Conservation (phyloP, 1,284 basidiomycete genomes). For the Mycena citricolor region DNA sequence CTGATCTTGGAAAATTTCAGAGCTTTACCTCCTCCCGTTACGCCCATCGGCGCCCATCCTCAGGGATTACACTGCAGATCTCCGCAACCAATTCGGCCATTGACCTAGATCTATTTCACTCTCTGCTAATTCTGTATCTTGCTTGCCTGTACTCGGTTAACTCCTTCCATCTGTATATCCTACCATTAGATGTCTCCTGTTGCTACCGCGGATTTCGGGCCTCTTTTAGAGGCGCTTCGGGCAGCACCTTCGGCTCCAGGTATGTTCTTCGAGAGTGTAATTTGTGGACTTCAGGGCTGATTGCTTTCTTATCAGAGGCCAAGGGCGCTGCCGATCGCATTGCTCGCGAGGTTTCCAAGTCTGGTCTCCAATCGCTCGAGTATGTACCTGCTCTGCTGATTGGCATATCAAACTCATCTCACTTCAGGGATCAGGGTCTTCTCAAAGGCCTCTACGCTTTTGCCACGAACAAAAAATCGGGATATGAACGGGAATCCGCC, state of each 20-base stretch:
- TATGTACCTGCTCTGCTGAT: slow-evolving; percentile 37
- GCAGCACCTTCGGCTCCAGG: slow-evolving; percentile 74
- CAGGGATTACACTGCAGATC: too few relatives aligned
- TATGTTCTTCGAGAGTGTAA: slow-evolving; percentile 37
- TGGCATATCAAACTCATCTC: slow-evolving; percentile 13
- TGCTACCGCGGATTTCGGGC: slow-evolving; percentile 49
- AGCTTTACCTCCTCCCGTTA: too few relatives aligned
- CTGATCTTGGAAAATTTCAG: too few relatives aligned
- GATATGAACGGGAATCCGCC: slow-evolving; percentile 90
- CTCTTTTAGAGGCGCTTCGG: slow-evolving; percentile 61
- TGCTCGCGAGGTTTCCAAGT: slow-evolving; percentile 65
- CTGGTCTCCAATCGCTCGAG: slow-evolving; percentile 63
- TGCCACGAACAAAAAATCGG: slow-evolving; percentile 87
- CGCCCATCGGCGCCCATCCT: too few relatives aligned
- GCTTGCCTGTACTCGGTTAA: slow-evolving; percentile 22
- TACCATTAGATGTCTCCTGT: slow-evolving; percentile 54
- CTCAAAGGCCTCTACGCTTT: slow-evolving; percentile 69
- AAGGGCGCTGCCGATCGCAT: slow-evolving; percentile 78
- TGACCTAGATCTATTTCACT: slow-evolving; percentile 28
- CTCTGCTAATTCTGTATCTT: slow-evolving; percentile 26
- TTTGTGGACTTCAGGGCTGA: too few relatives aligned
- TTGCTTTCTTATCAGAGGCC: slow-evolving; percentile 55
- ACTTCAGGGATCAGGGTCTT: slow-evolving; percentile 57
- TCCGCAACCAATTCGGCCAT: too few relatives aligned
- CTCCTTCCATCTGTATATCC: slow-evolving; percentile 25